Evolutionary conservation across 108 stramenopile species (phyloP), one percentile per base, ranked within the genome.

Genomic region (Chaetoceros tenuissimus): DNA sequence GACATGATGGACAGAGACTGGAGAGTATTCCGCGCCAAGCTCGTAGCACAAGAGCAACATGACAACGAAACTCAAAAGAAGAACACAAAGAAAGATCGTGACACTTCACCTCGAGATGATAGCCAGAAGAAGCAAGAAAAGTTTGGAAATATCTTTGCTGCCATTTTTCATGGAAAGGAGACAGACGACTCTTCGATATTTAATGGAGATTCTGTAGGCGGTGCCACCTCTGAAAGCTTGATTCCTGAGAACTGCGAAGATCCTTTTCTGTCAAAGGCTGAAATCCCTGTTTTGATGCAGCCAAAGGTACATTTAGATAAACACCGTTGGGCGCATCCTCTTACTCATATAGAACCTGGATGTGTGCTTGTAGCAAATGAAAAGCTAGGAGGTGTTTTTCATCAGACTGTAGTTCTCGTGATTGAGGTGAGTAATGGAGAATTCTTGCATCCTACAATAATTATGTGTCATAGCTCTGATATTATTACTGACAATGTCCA

Each of bases 351-450:
- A 16, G 91, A 89, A 67, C 84, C 78, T 24, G 92, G 92, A 43
- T 82, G 85, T 59, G 78, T 93, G 46, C 59, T 93, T 55, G 62
- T 93, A 20, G 92, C 92, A 17, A 89, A 93, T 59, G 92, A 93
- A 57, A 86, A 86, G 57, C 62, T 93, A 18, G 85, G 87, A 31
- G 92, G 92, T 20, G 85, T 89, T 24, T 93, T 93, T 64, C 82
- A 81, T 67, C 92, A 89, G 64, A 89, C 92, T 3, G 81, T 93
- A 31, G 87, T 93, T 30, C 62, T 93, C 46, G 80, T 93, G 46
- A 82, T 93, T 55, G 86, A 92, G 28, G n/a, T n/a, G n/a, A n/a
- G n/a, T n/a, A n/a, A n/a, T n/a, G n/a, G n/a, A n/a, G n/a, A n/a
- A n/a, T n/a, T n/a, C n/a, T n/a, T n/a, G n/a, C n/a, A n/a, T n/a